These are phyloP conservation scores for Cyberlindnera nakhonratchasimensis DNA, from an alignment of 805 yeast genomes.

Conservation along the genomic window DNA sequence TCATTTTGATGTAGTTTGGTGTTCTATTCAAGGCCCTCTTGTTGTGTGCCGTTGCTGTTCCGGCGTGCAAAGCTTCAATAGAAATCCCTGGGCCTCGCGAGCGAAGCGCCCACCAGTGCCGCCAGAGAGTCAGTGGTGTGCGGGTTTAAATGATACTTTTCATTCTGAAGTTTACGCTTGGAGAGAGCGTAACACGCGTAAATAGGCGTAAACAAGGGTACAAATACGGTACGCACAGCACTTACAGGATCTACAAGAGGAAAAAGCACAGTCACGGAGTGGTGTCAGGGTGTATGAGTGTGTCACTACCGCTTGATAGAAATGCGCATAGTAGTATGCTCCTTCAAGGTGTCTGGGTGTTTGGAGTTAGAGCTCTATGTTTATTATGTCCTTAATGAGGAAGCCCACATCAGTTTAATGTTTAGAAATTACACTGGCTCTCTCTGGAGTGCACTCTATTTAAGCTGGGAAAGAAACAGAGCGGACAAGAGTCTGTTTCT, in stretches of 20 bases:
- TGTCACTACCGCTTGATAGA: no score
- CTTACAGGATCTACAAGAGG: not conserved
- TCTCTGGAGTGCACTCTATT: no score
- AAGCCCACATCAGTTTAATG: no score
- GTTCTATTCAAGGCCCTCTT: slow-evolving; percentile 5
- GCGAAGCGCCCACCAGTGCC: no score
- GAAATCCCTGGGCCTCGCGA: slow-evolving; percentile 11
- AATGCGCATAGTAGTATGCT: no score
- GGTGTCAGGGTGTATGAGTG: slow-evolving; percentile 5
- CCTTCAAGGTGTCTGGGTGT: no score
- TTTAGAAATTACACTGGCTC: no score
- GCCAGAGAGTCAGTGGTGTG: slow-evolving; percentile 24
- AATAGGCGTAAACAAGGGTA: slow-evolving; percentile 10
- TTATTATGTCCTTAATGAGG: no score
- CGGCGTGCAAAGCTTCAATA: slow-evolving; percentile 7
- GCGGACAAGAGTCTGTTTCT: no score
- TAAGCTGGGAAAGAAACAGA: no score
- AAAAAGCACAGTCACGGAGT: slow-evolving; percentile 5
- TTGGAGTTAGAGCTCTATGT: no score
- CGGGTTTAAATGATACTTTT: slow-evolving; percentile 9
- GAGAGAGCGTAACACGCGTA: not conserved
- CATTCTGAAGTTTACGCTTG: slow-evolving; percentile 11
- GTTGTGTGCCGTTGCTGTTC: slow-evolving; percentile 8
- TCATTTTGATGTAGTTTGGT: slow-evolving; percentile 27
- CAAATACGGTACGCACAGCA: not conserved